Conservation (phyloP, 2,329 filamentous ascomycete genomes). For the Exophiala oligosperma region DNA sequence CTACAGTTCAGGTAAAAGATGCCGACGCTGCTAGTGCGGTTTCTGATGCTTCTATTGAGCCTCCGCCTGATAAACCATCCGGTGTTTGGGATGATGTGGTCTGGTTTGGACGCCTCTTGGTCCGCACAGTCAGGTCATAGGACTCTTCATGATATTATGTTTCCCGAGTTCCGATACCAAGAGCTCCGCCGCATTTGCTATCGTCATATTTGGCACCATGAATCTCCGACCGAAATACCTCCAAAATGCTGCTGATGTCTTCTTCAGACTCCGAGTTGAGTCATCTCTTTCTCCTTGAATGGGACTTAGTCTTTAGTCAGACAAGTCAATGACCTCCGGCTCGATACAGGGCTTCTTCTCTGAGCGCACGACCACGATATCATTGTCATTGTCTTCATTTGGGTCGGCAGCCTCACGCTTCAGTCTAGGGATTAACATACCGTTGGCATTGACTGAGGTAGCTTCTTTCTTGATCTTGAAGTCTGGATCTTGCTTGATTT, state of each 20-base stretch:
- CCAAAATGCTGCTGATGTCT: no score
- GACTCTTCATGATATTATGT: no score
- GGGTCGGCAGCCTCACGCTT: slow-evolving; percentile 2
- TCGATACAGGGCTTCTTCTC: slow-evolving; percentile 3
- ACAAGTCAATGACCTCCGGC: slow-evolving; percentile 3
- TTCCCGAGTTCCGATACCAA: no score
- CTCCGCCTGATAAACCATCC: slow-evolving; percentile 23
- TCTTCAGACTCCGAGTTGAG: no score
- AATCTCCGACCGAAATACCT: no score
- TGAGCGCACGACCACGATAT: background rate
- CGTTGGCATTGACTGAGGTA: no score
- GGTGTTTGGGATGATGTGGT: slow-evolving; percentile 29
- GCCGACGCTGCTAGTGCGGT: slow-evolving; percentile 6
- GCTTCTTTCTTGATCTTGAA: background rate
- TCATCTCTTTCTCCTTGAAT: background rate
- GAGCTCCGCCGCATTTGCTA: background rate
- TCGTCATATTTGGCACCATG: background rate
- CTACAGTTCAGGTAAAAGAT: background rate
- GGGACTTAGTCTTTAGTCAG: background rate
- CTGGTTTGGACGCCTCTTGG: slow-evolving; percentile 29
- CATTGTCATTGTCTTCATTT: slow-evolving; percentile 1
- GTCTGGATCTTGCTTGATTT: slow-evolving; percentile 1
- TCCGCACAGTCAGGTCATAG: slow-evolving; percentile 22
- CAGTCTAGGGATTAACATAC: no score
- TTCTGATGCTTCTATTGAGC: slow-evolving; percentile 22